Conservation (phyloP, 768 basidiomycete genomes). For the Suillus lakei region DNA sequence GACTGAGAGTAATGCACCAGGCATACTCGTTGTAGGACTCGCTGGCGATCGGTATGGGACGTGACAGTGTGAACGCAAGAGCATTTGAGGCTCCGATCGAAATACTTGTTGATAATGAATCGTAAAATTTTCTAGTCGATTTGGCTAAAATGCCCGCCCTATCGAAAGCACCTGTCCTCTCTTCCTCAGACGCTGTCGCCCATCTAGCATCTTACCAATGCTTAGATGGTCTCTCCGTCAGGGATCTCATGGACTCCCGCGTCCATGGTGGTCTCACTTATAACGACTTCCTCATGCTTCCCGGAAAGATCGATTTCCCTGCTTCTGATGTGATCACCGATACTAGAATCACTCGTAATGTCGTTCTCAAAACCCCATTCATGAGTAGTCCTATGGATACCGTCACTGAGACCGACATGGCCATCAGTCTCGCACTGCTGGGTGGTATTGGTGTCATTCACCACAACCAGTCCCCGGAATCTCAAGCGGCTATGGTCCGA, state of each 20-base stretch:
- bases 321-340: constrained; percentile 82
- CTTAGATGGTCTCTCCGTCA: constrained; percentile 82
- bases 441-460: constrained; percentile 99
- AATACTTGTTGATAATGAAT: constrained; percentile 9
- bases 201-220: constrained; percentile 73
- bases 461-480: constrained; percentile 85
- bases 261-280: constrained; percentile 94
- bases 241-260: constrained; percentile 87
- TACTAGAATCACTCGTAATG: constrained; percentile 88
- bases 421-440: constrained; percentile 90
- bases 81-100: constrained; percentile 21
- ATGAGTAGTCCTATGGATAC: constrained; percentile 99
- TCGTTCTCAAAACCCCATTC: constrained; percentile 92
- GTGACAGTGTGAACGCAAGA: background rate
- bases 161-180: constrained; percentile 50
- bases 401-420: constrained; percentile 95
- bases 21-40: background rate
- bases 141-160: constrained; percentile 40
- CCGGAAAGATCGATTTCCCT: constrained; percentile 94
- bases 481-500: constrained; percentile 96
- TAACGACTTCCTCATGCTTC: constrained; percentile 94
- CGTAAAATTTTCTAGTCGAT: constrained; percentile 2
- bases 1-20: background rate
- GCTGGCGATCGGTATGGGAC: background rate
- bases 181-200: constrained; percentile 73